Conservation (phyloP, 2,329 filamentous ascomycete species). For the Colletotrichum limetticola region DNA sequence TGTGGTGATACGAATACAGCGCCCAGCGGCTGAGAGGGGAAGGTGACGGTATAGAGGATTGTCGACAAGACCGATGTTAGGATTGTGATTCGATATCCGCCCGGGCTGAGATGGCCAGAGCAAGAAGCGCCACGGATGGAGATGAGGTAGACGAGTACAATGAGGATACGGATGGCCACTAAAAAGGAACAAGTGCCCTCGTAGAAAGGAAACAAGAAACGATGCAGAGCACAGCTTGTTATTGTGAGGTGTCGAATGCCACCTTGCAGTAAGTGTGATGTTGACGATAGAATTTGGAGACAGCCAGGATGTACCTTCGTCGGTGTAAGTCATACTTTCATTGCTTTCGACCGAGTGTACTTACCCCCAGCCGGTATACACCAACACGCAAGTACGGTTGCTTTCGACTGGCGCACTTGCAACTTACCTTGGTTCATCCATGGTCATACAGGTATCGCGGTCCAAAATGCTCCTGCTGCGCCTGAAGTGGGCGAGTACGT, state of each 20-base stretch:
- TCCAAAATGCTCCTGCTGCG: not conserved
- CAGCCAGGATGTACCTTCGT: not conserved
- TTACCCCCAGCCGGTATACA: not conserved
- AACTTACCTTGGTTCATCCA: not conserved
- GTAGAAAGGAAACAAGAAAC: not conserved
- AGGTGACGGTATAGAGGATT: not conserved
- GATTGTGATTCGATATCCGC: not conserved
- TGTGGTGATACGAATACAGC: constrained; percentile 17
- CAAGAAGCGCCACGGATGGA: not conserved
- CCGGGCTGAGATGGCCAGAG: not conserved
- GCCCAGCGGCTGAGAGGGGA: constrained; percentile 1
- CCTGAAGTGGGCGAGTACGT: not conserved
- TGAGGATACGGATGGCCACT: not conserved
- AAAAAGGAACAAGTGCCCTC: not conserved
- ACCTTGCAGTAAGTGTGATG: not conserved
- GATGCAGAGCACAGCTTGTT: not conserved
- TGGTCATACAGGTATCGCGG: not conserved
- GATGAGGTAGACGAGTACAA: not conserved
- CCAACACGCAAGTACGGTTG: not conserved
- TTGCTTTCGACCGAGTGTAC: not conserved
- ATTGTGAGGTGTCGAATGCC: not conserved
- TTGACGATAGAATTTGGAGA: not conserved
- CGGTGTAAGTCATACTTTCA: not conserved
- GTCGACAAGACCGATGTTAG: not conserved
- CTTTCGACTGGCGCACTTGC: not conserved